Percentiles rank a stretch among this genome's conserved stretches.
These are phyloP conservation scores for Chlamydomonas sp. DNA, from an alignment of 139 green algal species.

Conservation along the genomic window DNA sequence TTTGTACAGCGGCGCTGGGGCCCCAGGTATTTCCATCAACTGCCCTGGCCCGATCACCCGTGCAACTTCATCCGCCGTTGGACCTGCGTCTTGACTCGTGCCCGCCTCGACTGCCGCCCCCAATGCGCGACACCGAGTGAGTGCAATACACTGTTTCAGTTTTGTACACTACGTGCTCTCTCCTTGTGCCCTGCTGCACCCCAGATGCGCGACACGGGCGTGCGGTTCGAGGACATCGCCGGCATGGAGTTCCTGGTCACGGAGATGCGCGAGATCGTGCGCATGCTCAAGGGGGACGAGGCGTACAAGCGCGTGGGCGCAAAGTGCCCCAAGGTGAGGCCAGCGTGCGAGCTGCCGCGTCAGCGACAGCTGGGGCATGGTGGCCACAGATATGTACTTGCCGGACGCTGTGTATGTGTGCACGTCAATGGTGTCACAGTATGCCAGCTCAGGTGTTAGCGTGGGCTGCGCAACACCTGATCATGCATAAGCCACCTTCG, in stretches of 20 bases:
- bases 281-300: slow-evolving; percentile 65
- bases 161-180: neutral
- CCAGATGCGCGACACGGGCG: slow-evolving; percentile 61
- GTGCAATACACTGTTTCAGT: neutral
- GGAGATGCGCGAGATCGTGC: slow-evolving; percentile 72
- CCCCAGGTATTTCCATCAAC: no score
- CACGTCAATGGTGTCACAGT: no score
- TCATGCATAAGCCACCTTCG: no score
- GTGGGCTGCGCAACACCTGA: neutral
- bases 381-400: neutral
- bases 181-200: neutral
- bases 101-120: no score
- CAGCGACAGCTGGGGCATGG: no score
- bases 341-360: neutral
- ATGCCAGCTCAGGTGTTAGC: no score
- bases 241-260: slow-evolving; percentile 57
- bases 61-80: no score
- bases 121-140: no score
- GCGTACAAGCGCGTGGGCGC: slow-evolving; percentile 59
- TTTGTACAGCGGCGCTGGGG: no score
- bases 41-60: no score
- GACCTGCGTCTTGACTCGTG: no score
- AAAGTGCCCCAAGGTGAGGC: slow-evolving; percentile 38
- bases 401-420: no score
- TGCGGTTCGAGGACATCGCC: slow-evolving; percentile 71